Base-by-base conservation (phyloP, 2,329 filamentous ascomycete species). In the Ophiocordyceps camponoti-rufipedis region DNA sequence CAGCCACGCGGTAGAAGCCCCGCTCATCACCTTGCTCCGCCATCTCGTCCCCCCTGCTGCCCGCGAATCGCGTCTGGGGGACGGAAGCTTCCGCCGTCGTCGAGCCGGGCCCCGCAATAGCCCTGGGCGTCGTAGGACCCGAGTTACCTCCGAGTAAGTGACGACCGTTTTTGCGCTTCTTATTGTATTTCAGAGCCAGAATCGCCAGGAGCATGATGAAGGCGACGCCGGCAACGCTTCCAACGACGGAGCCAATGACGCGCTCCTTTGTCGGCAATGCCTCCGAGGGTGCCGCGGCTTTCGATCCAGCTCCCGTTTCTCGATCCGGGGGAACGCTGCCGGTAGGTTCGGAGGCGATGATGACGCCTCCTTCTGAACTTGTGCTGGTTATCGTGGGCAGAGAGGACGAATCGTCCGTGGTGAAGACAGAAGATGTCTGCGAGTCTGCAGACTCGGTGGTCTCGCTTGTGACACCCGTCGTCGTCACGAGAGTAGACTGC, bases 1-100 rank as follows among this genome's bases (percentile, higher is more conserved):
- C 78, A 6, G 78, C 78, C 2, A 82, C 71, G 29, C 76, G 72
- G 49, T 79, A 73, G 56, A 82, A 82, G 1, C 76, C 74, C 48
- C 67, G 64, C 54, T 81, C 75, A 28, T 64, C 67, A 2, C 42
- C 44, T 12, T 56, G 14, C 54, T 55, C 43, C 50, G 50, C 52
- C 44, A 46, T 42, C n/a, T n/a, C 35, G 35, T 18, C 16, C 8
- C 19, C 49, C 55, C 60, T 63, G 48, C 67, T 70, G 31, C 64
- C 60, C 5, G 65, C 62, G 33, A 74, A 53, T 40, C 58, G 65
- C 2, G 69, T 66, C n/a, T 74, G 55, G 9, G 70, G 65, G 11
- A 69, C 62, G 4, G 71, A 66, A 13, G 77, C 62, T 1, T 63
- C 51, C 71, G 75, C 76, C 31, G 48, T 54, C 32, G 47, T 55